These are phyloP conservation scores for Corinectria fuckeliana DNA, from an alignment of 2,329 filamentous ascomycete species.

Conservation along the genomic window DNA sequence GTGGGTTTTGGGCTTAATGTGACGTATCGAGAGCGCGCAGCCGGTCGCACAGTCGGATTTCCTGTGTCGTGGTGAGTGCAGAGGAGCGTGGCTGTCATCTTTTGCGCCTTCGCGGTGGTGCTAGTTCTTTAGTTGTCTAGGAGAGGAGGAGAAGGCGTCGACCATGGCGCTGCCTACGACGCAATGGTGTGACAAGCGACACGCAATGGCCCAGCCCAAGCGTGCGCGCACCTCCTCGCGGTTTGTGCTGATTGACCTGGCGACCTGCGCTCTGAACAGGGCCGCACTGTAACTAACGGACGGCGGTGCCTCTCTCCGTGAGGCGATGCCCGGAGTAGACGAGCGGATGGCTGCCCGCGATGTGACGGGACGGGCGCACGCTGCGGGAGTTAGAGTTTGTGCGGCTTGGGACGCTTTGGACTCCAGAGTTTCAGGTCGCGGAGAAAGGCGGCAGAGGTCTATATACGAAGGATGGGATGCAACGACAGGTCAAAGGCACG, in stretches of 20 bases:
- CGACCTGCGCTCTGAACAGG: slow-evolving; percentile 8
- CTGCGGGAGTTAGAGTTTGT: slow-evolving; percentile 16
- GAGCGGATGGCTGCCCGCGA: slow-evolving; percentile 20
- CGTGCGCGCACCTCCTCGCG: background rate
- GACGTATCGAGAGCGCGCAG: slow-evolving; percentile 8
- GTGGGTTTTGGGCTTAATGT: slow-evolving; percentile 13
- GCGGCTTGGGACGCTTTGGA: slow-evolving; percentile 7
- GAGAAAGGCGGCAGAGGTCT: slow-evolving; percentile 30
- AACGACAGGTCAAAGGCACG: no score
- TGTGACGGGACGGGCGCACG: slow-evolving; percentile 18
- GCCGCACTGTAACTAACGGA: background rate
- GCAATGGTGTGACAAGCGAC: slow-evolving; percentile 21
- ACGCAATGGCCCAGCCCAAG: slow-evolving; percentile 1
- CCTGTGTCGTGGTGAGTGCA: slow-evolving; percentile 13
- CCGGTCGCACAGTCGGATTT: background rate
- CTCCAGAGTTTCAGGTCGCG: slow-evolving; percentile 32
- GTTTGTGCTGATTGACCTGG: slow-evolving; percentile 4
- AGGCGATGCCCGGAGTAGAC: background rate
- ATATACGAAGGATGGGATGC: slow-evolving; percentile 30
- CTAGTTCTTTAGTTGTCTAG: slow-evolving; percentile 11
- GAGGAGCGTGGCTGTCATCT: slow-evolving; percentile 23
- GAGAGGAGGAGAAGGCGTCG: background rate
- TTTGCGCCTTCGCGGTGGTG: slow-evolving; percentile 11
- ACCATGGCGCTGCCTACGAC: slow-evolving; percentile 14
- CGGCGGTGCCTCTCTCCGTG: background rate